Base-by-base conservation (phyloP, 2,329 filamentous ascomycete species). In the Cladophialophora yegresii region DNA sequence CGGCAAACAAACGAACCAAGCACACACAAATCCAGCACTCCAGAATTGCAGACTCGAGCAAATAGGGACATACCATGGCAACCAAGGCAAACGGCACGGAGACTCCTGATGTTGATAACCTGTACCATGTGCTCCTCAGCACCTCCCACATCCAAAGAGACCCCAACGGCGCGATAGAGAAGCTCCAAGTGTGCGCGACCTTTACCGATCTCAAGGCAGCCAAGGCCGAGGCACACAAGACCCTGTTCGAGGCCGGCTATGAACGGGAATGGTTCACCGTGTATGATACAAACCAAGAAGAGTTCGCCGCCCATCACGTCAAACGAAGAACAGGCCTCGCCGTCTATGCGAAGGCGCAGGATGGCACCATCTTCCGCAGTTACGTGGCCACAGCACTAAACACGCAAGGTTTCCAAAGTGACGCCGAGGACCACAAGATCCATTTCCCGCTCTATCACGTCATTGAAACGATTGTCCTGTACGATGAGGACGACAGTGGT, bases 161-260 rank as follows among this genome's bases (percentile, higher is more conserved):
- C 55, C 71, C 71, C 8, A 72, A 71, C 54, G 67, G 66, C 10
- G 58, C 69, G 30, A 50, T 73, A 28, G 70, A 74, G 61, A 73
- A 70, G 47, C 33, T 74, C 10, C 71, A 72, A 13, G 69, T 74
- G 36, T 67, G 67, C 9, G 72, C 70, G 2, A 72, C 70, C 16
- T 74, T 72, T 62, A 70, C 67, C 33, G 68, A 65, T 2, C 64
- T 72, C 2, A 51, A 54, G 16, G 67, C 72, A 0, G 72, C 72
- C 62, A 72, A 73, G 50, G 66, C 62, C 4, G 70, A 67, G 0
- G 73, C 72, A 2, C 71, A 74, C 68, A 67, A 62, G 56, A 69
- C 66, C n/a, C 67, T 74, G n/a, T 73, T 71, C 64, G 71, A 73
- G 12, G 73, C 72, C 4, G 73, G 72, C 3, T 75, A 73, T 54